phyloP scores from a whole-genome alignment of 129 eudicot genomes.

The Helianthus tuberosus region DNA sequence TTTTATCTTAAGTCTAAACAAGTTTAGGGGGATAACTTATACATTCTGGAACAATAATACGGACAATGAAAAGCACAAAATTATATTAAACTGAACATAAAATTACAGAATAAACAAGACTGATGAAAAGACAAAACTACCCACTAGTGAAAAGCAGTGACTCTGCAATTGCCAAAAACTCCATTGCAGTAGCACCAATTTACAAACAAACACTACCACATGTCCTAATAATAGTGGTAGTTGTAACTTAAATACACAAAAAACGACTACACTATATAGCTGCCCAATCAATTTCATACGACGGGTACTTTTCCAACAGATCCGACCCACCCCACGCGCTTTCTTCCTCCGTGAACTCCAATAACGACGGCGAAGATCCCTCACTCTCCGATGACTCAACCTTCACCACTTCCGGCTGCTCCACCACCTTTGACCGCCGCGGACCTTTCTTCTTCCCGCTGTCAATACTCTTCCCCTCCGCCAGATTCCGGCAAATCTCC shows the following conservation, averaged over 20 bases:
- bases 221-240: conserved; percentile 21
- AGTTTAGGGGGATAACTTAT: background rate
- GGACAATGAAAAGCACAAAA: background rate
- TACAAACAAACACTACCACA: conserved; percentile 26
- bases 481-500: conserved; percentile 65
- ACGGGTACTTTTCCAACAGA: conserved; percentile 65
- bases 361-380: conserved; percentile 47
- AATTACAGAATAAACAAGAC: conserved; percentile 7
- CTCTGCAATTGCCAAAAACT: conserved; percentile 77
- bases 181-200: conserved; percentile 55
- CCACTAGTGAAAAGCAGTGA: conserved; percentile 7
- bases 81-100: conserved; percentile 6
- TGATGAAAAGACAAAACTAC: background rate
- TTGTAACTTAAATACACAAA: conserved; percentile 17
- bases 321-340: conserved; percentile 39
- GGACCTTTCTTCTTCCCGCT: conserved; percentile 28
- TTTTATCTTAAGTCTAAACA: background rate
- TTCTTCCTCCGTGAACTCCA: conserved; percentile 64
- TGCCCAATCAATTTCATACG: conserved; percentile 84
- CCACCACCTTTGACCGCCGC: conserved; percentile 21
- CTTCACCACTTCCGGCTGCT: conserved; percentile 36
- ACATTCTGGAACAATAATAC: background rate
- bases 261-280: conserved; percentile 14
- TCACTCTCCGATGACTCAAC: conserved; percentile 50
- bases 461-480: conserved; percentile 59